Percentiles rank a stretch among this genome's conserved stretches.
Conservation (phyloP, 176 grass and related monocot species). For the Alopecurus myosuroides region DNA sequence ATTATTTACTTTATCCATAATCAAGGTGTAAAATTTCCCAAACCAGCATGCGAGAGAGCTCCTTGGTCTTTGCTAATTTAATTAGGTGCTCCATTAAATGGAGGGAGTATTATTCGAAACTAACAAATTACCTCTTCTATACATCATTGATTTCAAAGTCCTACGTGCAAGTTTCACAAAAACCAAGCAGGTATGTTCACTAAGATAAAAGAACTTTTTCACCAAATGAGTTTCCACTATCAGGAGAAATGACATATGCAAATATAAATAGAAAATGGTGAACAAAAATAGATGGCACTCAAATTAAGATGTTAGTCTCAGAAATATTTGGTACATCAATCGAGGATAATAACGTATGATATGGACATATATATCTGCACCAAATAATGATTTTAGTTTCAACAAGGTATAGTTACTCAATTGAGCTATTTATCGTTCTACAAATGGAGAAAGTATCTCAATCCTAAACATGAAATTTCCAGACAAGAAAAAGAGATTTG, state of each 20-base stretch:
- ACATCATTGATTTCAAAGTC: neutral
- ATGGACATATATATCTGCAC: neutral
- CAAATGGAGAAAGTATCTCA: neutral
- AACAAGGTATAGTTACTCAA: neutral
- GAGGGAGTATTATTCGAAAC: neutral
- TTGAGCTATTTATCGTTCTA: neutral
- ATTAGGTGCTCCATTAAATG: neutral
- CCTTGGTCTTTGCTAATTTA: neutral
- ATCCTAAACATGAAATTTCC: neutral
- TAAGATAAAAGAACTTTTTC: neutral
- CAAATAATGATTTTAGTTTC: neutral
- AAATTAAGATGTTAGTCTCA: neutral
- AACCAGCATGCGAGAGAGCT: neutral
- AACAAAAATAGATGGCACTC: neutral
- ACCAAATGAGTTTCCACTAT: neutral
- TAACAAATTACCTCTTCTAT: neutral
- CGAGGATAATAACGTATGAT: neutral
- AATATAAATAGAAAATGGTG: neutral
- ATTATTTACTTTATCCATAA: too few species aligned
- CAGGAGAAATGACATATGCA: neutral
- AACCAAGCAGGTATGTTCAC: neutral
- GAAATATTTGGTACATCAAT: neutral
- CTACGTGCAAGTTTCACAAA: too few species aligned
- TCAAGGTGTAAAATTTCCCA: too few species aligned
- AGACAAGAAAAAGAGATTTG: neutral